Evolutionary conservation across 2,329 filamentous ascomycete genomes (phyloP).

Genomic region (Penicillium sp.): DNA sequence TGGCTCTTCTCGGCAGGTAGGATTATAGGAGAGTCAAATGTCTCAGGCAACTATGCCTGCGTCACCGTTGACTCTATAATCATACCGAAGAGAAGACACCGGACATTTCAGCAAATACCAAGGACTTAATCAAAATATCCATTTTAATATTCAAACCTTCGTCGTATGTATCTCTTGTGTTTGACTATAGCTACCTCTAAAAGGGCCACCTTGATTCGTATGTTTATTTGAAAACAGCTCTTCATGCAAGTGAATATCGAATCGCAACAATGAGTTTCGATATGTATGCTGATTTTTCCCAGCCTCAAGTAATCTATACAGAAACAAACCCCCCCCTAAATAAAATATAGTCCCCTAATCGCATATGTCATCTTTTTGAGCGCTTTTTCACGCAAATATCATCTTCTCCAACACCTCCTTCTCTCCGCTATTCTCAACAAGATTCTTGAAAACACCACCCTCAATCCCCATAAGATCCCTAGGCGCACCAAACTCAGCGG

Average conservation of each 20-base stretch:
- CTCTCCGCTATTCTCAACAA: conserved; percentile 27
- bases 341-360: neutral
- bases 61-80: neutral
- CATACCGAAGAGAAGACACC: no score
- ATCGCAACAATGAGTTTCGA: neutral
- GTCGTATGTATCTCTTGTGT: neutral
- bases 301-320: neutral
- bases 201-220: neutral
- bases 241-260: neutral
- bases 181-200: neutral
- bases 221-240: neutral
- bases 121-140: neutral
- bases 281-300: neutral
- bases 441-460: conserved; percentile 22
- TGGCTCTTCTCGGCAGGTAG: neutral
- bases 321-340: neutral
- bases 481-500: conserved; percentile 67
- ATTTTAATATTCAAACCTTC: neutral
- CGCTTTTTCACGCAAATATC: conserved; percentile 17
- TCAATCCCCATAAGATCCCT: conserved; percentile 54
- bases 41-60: no score
- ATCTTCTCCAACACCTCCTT: conserved; percentile 24
- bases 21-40: neutral
- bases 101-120: neutral
- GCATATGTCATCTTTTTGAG: neutral